These are phyloP conservation scores for Clonostachys rhizophaga DNA, from an alignment of 2,329 filamentous ascomycete genomes.

Conservation along the genomic window DNA sequence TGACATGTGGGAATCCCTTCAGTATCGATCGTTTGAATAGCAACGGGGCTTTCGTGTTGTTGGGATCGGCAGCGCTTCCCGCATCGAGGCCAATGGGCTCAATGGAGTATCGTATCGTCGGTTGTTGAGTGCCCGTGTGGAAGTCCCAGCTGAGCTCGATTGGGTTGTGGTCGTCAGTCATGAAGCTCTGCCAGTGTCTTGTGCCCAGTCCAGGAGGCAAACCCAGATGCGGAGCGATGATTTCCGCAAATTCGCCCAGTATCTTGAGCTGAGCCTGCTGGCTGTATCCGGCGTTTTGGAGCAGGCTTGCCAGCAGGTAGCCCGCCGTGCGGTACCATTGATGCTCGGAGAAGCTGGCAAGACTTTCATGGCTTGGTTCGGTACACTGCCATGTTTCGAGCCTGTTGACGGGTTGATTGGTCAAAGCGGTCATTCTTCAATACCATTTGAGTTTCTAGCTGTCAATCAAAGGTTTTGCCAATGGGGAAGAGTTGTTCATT, in stretches of 20 bases:
- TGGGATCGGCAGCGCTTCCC: conserved; percentile 13
- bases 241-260: background rate
- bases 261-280: background rate
- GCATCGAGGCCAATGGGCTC: conserved; percentile 22
- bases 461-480: no score
- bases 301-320: conserved; percentile 1
- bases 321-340: conserved; percentile 2
- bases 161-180: conserved; percentile 30
- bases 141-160: conserved; percentile 31
- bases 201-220: background rate
- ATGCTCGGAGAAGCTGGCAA: background rate
- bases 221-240: background rate
- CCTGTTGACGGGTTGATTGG: no score
- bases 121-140: conserved; percentile 6
- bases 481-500: no score
- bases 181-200: conserved; percentile 25
- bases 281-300: conserved; percentile 1
- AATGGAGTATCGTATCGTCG: conserved; percentile 20
- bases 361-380: background rate
- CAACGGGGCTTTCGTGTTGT: conserved; percentile 9
- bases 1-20: conserved; percentile 6
- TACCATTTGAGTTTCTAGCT: no score
- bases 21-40: background rate
- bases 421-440: no score
- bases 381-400: no score